Percentiles rank a stretch among this genome's conserved stretches.
Evolutionary conservation across 2,329 filamentous ascomycete genomes (phyloP).

Genomic region (Pyricularia sp.): DNA sequence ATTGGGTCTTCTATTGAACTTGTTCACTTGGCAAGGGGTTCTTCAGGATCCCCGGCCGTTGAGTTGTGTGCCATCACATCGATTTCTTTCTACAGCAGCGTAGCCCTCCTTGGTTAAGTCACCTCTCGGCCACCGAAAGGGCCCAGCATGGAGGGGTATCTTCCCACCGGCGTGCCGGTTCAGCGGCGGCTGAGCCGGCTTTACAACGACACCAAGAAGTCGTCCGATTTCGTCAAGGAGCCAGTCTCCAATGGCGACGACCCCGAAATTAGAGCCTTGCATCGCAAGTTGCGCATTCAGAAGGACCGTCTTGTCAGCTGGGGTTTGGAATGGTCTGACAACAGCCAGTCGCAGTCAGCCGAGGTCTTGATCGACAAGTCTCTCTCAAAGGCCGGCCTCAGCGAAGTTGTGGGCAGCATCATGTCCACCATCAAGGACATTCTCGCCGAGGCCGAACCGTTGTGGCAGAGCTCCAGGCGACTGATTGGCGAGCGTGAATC

Average conservation of each 20-base stretch:
- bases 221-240: conserved; percentile 62
- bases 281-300: conserved; percentile 71
- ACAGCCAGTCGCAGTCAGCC: conserved; percentile 46
- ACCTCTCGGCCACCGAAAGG: not conserved
- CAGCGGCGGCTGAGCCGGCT: conserved; percentile 59
- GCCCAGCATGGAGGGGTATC: conserved; percentile 36
- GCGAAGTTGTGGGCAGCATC: conserved; percentile 68
- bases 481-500: conserved; percentile 27
- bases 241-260: conserved; percentile 53
- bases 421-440: conserved; percentile 76
- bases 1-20: not conserved
- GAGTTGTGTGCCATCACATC: not conserved
- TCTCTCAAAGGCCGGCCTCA: conserved; percentile 63
- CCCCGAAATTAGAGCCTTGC: conserved; percentile 61
- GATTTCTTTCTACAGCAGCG: not conserved
- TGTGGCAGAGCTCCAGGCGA: conserved; percentile 55
- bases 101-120: not conserved
- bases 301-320: conserved; percentile 71
- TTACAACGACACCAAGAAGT: conserved; percentile 75
- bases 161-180: conserved; percentile 44
- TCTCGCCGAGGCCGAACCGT: conserved; percentile 63
- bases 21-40: not conserved
- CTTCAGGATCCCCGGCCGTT: not conserved
- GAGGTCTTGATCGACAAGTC: conserved; percentile 60
- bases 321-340: conserved; percentile 75